Evolutionary conservation across 139 green algal species (phyloP).

Genomic region (Ettlia oleoabundans): DNA sequence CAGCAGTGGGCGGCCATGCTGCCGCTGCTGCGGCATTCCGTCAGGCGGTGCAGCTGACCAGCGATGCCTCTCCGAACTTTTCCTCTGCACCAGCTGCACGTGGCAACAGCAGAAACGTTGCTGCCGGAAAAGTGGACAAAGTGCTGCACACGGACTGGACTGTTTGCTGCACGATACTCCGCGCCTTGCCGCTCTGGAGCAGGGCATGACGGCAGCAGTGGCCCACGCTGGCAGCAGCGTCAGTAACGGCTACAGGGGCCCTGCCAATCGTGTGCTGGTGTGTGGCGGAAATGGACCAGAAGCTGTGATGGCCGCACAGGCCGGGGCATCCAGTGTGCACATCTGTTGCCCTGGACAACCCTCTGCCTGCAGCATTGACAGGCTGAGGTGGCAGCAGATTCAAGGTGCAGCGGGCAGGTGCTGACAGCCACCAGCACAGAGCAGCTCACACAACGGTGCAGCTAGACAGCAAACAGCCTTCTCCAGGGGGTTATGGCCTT

Average conservation of each 20-base stretch:
- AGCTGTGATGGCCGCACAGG: constrained; percentile 11
- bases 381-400: constrained; percentile 1
- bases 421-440: neutral
- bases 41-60: neutral
- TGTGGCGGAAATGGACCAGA: constrained; percentile 4
- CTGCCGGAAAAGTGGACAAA: neutral
- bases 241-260: neutral
- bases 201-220: neutral
- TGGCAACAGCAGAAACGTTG: neutral
- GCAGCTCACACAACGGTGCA: neutral
- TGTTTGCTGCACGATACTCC: constrained; percentile 1
- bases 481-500: no score
- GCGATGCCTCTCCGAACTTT: neutral
- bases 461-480: no score
- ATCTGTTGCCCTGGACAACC: neutral
- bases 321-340: neutral
- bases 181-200: constrained; percentile 6
- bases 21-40: neutral
- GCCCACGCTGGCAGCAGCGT: neutral
- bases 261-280: neutral
- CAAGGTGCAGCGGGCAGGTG: neutral
- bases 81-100: constrained; percentile 3
- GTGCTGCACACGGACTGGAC: neutral
- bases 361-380: neutral
- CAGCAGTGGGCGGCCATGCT: neutral